Conservation (phyloP, 129 eudicot genomes). For the Cynara cardunculus region DNA sequence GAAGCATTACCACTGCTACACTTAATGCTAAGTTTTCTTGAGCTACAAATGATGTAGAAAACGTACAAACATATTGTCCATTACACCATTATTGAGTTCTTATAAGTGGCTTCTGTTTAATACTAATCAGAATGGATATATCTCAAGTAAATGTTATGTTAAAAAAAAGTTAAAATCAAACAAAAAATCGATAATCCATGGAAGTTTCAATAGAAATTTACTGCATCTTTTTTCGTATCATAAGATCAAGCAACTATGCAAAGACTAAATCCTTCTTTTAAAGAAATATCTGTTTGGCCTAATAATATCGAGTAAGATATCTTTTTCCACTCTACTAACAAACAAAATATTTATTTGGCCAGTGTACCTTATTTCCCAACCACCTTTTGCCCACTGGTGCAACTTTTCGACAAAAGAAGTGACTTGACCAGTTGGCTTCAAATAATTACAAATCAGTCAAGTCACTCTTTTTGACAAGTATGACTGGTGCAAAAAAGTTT, state of each 20-base stretch:
- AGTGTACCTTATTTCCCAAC: background rate
- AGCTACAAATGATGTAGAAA: background rate
- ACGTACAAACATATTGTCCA: background rate
- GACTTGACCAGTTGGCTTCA: conserved; percentile 1
- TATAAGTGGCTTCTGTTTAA: background rate
- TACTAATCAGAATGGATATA: background rate
- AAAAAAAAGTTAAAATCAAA: background rate
- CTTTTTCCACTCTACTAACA: conserved; percentile 13
- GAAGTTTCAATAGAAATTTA: background rate
- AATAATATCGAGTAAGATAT: background rate
- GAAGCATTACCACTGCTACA: background rate
- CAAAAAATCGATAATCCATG: background rate
- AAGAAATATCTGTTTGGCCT: background rate
- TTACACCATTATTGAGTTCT: background rate
- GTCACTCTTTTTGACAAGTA: background rate
- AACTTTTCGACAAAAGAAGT: conserved; percentile 6
- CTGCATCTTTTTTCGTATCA: background rate
- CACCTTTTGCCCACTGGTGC: background rate
- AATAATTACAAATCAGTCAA: background rate
- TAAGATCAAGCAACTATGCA: conserved; percentile 6
- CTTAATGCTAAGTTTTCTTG: background rate
- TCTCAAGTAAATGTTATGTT: background rate
- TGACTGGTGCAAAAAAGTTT: background rate
- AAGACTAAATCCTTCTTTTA: conserved; percentile 1
- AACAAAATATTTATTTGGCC: background rate